phyloP scores from a whole-genome alignment of 1,139 yeast species.

The Yamadazyma diospyri region DNA sequence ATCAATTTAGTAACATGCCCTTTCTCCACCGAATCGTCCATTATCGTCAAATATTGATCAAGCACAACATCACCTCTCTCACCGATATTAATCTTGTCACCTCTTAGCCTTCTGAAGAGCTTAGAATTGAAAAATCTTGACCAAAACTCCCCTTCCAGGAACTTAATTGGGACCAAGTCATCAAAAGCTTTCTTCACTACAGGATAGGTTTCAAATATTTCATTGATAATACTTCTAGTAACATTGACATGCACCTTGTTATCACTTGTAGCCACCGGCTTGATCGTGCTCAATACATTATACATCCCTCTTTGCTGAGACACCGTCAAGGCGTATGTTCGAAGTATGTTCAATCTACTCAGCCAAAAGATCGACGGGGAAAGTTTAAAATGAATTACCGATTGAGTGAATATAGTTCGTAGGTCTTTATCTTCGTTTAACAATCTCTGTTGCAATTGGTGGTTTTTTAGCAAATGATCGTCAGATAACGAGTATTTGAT shows the following conservation, averaged over 20 bases:
- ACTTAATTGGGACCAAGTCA: constrained; percentile 78
- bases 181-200: constrained; percentile 85
- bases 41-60: constrained; percentile 75
- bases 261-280: constrained; percentile 87
- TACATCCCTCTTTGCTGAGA: constrained; percentile 91
- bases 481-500: constrained; percentile 30
- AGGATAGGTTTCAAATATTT: constrained; percentile 90
- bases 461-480: constrained; percentile 55
- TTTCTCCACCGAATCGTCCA: constrained; percentile 21
- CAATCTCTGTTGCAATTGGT: constrained; percentile 73
- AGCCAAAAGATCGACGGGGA: constrained; percentile 88
- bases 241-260: constrained; percentile 89
- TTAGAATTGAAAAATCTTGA: constrained; percentile 92
- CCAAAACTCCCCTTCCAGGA: constrained; percentile 93
- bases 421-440: constrained; percentile 68
- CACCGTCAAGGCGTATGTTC: constrained; percentile 82
- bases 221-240: constrained; percentile 85
- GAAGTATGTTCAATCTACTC: constrained; percentile 69
- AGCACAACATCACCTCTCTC: constrained; percentile 82
- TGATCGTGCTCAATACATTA: constrained; percentile 88
- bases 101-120: constrained; percentile 80
- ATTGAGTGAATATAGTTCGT: constrained; percentile 76
- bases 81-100: constrained; percentile 73
- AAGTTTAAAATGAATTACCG: constrained; percentile 76
- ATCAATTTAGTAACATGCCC: constrained; percentile 45